A percentile compares a stretch with the other conserved stretches of the same genome.
phyloP scores from a whole-genome alignment of 2,329 filamentous ascomycete species.

The Dactylellina drechsleri region DNA sequence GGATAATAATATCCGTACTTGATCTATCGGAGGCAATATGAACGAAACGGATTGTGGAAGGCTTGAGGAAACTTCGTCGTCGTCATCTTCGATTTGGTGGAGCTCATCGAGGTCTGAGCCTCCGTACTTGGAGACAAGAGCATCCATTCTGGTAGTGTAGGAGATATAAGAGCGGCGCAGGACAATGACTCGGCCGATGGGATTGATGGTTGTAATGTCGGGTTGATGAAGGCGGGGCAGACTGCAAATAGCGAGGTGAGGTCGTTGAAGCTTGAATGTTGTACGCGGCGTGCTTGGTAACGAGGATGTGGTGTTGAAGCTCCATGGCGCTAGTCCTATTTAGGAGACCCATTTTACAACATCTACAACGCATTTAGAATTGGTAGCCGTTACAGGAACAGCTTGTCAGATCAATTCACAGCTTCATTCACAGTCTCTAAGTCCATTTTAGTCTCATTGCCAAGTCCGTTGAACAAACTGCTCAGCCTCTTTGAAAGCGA shows the following conservation, averaged over 20 bases:
- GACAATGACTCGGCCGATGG: neutral
- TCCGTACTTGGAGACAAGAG: conserved; percentile 91
- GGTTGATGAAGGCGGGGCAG: conserved; percentile 35
- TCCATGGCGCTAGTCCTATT: conserved; percentile 28
- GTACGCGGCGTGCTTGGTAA: conserved; percentile 55
- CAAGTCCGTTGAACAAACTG: too few species aligned
- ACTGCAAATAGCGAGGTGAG: conserved; percentile 5
- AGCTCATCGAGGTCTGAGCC: conserved; percentile 78
- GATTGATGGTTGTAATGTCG: conserved; percentile 20
- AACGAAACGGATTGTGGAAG: conserved; percentile 90
- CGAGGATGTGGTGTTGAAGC: conserved; percentile 41
- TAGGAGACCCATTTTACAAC: conserved; percentile 17
- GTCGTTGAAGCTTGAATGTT: conserved; percentile 47
- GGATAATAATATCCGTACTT: conserved; percentile 68
- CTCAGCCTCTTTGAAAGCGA: too few species aligned
- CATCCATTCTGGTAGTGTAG: conserved; percentile 73
- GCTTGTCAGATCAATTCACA: too few species aligned
- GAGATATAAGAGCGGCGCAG: neutral
- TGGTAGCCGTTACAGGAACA: neutral
- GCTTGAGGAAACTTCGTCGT: conserved; percentile 75
- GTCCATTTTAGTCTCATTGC: too few species aligned
- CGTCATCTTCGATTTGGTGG: conserved; percentile 64
- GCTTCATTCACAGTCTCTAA: too few species aligned
- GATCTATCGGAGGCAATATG: conserved; percentile 89
- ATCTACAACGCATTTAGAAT: conserved; percentile 29